phyloP scores from a whole-genome alignment of 805 yeast genomes.

The Candida tibetensis region DNA sequence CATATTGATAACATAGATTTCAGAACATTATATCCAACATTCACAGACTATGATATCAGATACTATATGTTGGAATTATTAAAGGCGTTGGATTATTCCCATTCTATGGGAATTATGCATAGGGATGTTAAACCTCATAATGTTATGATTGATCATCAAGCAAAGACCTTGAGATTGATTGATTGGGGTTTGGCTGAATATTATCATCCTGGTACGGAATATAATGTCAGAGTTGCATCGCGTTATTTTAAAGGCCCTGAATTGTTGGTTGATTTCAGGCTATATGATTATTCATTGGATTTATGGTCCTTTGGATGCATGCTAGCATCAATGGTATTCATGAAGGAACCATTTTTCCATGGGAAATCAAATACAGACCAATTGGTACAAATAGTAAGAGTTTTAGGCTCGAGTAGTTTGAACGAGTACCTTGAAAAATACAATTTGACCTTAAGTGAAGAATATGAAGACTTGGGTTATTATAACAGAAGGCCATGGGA shows the following conservation, averaged over 20 bases:
- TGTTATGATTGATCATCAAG: slow-evolving; percentile 83
- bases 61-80: slow-evolving; percentile 81
- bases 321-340: slow-evolving; percentile 85
- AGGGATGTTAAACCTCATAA: slow-evolving; percentile 93
- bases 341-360: slow-evolving; percentile 88
- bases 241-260: slow-evolving; percentile 93
- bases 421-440: slow-evolving; percentile 65
- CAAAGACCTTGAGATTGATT: slow-evolving; percentile 63
- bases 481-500: slow-evolving; percentile 68
- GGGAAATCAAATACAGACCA: slow-evolving; percentile 92
- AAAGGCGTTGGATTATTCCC: slow-evolving; percentile 81
- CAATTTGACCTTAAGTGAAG: slow-evolving; percentile 65
- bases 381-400: slow-evolving; percentile 83
- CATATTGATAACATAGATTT: slow-evolving; percentile 82
- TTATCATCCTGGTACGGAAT: slow-evolving; percentile 85
- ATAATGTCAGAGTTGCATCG: slow-evolving; percentile 89
- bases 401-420: slow-evolving; percentile 79
- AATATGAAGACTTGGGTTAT: slow-evolving; percentile 74
- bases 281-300: slow-evolving; percentile 85
- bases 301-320: slow-evolving; percentile 91
- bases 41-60: slow-evolving; percentile 70
- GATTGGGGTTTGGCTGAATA: slow-evolving; percentile 97
- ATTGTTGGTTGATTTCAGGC: slow-evolving; percentile 73
- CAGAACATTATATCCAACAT: slow-evolving; percentile 79
- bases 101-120: slow-evolving; percentile 93